Conservation (phyloP, 176 grass and related monocot species). For the Bromus sterilis region DNA sequence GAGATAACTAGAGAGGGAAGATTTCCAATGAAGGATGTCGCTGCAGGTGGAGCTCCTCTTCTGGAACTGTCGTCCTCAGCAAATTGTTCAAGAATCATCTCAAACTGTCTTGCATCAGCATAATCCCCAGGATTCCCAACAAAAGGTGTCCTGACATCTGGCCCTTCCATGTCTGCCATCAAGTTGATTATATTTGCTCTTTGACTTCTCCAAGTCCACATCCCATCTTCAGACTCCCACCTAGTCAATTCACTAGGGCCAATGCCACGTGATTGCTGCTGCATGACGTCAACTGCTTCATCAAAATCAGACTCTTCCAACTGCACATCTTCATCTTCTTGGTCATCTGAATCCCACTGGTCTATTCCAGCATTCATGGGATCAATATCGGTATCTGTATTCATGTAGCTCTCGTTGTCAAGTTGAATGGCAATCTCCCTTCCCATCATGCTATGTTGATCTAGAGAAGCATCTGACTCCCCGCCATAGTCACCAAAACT, state of each 20-base stretch:
- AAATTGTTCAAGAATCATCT: conserved; percentile 73
- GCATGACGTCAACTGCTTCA: conserved; percentile 22
- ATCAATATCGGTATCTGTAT: conserved; percentile 77
- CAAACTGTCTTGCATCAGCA: conserved; percentile 63
- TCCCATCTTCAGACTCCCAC: conserved; percentile 30
- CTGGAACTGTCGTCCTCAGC: conserved; percentile 49
- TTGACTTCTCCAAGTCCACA: conserved; percentile 28
- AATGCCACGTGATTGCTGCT: conserved; percentile 21
- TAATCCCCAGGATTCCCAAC: conserved; percentile 64
- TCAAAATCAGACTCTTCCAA: conserved; percentile 58
- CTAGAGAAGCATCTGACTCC: conserved; percentile 73
- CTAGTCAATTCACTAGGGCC: conserved; percentile 3
- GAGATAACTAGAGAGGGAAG: conserved; percentile 65
- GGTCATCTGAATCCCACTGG: conserved; percentile 72
- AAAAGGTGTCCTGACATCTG: conserved; percentile 32
- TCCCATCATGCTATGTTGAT: conserved; percentile 31
- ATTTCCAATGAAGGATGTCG: conserved; percentile 33
- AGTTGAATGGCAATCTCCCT: conserved; percentile 45
- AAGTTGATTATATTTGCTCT: conserved; percentile 15
- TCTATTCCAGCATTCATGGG: conserved; percentile 68
- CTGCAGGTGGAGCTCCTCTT: conserved; percentile 78
- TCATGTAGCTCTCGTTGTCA: conserved; percentile 47
- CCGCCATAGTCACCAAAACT: conserved; percentile 62
- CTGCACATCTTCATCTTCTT: conserved; percentile 30
- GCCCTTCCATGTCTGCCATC: conserved; percentile 14